Conservation (phyloP, 176 grass and related monocot genomes). For the Ananas comosus region DNA sequence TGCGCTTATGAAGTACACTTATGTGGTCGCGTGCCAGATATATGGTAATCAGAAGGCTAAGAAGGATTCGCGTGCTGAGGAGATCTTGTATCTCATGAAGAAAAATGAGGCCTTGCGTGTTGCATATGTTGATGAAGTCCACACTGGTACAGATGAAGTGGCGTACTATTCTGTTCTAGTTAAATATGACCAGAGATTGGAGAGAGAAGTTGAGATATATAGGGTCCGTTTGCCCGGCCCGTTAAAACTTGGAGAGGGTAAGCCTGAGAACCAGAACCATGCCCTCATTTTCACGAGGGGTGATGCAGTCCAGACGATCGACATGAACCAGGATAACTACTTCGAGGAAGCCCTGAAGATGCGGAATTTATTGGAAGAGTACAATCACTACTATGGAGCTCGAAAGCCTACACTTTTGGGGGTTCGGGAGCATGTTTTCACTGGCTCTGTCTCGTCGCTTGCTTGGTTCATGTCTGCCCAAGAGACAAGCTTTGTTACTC, state of each 20-base stretch:
- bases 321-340: constrained; percentile 98
- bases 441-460: constrained; percentile 94
- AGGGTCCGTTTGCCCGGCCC: constrained; percentile 74
- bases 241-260: constrained; percentile 90
- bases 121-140: constrained; percentile 88
- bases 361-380: constrained; percentile 91
- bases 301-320: constrained; percentile 85
- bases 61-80: constrained; percentile 69
- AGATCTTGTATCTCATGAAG: constrained; percentile 86
- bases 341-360: constrained; percentile 99
- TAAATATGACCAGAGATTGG: constrained; percentile 69
- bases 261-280: constrained; percentile 98
- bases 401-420: constrained; percentile 84
- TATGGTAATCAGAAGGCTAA: constrained; percentile 77
- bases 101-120: constrained; percentile 83
- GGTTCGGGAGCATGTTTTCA: constrained; percentile 93
- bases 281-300: constrained; percentile 94
- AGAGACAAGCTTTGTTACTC: constrained; percentile 95
- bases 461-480: constrained; percentile 99
- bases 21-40: constrained; percentile 91
- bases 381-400: constrained; percentile 52
- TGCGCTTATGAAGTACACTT: constrained; percentile 93
- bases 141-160: constrained; percentile 23
- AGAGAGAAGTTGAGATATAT: constrained; percentile 85
- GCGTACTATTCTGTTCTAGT: constrained; percentile 87